A percentile compares a stretch with the other conserved stretches of the same genome.
Conservation (phyloP, 1,284 basidiomycete species). For the Testicularia cyperi region DNA sequence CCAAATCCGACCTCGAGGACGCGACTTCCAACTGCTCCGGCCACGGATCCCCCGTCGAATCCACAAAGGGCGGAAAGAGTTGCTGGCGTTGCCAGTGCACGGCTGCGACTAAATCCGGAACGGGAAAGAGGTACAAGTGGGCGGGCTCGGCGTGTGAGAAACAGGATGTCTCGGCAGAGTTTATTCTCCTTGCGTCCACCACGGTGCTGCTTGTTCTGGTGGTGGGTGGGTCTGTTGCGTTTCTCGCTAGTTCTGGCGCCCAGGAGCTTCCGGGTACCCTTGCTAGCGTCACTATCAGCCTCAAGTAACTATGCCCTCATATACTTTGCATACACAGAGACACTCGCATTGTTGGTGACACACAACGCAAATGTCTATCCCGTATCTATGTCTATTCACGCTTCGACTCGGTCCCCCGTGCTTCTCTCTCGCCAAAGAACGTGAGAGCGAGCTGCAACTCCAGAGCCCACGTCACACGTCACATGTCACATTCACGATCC, state of each 20-base stretch:
- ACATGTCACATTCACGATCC: no score
- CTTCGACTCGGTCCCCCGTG: no score
- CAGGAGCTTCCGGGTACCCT: conserved; percentile 48
- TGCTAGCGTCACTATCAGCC: conserved; percentile 44
- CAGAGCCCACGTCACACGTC: no score
- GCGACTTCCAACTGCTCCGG: conserved; percentile 48
- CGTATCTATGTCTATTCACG: no score
- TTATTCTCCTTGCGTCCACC: conserved; percentile 43
- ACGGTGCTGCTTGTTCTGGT: conserved; percentile 36
- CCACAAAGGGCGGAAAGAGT: conserved; percentile 36
- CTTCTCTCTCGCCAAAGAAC: no score
- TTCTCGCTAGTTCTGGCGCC: conserved; percentile 38
- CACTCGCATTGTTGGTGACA: no score
- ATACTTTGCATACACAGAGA: no score
- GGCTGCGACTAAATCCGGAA: conserved; percentile 22
- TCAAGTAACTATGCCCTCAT: no score
- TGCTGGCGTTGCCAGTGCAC: conserved; percentile 55
- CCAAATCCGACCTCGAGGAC: conserved; percentile 24
- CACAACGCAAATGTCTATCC: no score
- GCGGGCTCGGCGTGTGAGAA: conserved; percentile 56
- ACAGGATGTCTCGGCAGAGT: conserved; percentile 46
- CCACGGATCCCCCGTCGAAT: conserved; percentile 43
- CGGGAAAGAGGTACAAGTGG: conserved; percentile 40
- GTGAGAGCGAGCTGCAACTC: no score
- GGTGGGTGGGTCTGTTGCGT: conserved; percentile 30